Conservation (phyloP, 768 basidiomycete species). For the Suillus luteus region DNA sequence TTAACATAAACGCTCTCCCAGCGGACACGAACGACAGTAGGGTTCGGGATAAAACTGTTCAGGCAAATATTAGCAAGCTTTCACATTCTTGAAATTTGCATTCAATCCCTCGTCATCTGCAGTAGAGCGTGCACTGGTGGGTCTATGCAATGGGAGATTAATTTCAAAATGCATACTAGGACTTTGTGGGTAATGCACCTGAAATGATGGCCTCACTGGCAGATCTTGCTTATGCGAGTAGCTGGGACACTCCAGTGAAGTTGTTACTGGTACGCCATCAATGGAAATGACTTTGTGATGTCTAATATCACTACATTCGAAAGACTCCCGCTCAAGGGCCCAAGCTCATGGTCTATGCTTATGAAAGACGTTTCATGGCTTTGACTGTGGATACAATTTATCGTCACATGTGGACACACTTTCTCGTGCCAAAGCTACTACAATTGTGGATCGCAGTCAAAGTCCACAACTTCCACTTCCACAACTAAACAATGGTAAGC, state of each 20-base stretch:
- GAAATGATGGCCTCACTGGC: background rate
- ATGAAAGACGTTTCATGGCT: background rate
- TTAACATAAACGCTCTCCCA: too few relatives aligned
- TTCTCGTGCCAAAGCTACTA: background rate
- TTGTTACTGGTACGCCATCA: background rate
- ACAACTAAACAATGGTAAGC: background rate
- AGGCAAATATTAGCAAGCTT: too few relatives aligned
- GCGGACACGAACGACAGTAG: too few relatives aligned
- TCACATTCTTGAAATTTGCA: too few relatives aligned
- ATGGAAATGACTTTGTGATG: background rate
- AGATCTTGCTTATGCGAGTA: background rate
- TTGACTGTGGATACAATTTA: background rate
- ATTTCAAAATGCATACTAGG: background rate
- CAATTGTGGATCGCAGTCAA: background rate
- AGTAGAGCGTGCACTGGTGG: background rate
- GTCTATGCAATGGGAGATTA: background rate
- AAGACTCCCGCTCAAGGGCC: too few relatives aligned
- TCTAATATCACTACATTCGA: background rate
- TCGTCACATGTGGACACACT: background rate
- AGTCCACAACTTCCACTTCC: background rate
- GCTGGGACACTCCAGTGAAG: background rate
- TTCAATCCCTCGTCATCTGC: background rate
- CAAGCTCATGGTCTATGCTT: background rate
- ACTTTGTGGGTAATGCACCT: background rate
- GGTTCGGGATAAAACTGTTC: too few relatives aligned